Base-by-base conservation (phyloP, 1,284 basidiomycete species). In the Kalmanozyma brasiliensis region DNA sequence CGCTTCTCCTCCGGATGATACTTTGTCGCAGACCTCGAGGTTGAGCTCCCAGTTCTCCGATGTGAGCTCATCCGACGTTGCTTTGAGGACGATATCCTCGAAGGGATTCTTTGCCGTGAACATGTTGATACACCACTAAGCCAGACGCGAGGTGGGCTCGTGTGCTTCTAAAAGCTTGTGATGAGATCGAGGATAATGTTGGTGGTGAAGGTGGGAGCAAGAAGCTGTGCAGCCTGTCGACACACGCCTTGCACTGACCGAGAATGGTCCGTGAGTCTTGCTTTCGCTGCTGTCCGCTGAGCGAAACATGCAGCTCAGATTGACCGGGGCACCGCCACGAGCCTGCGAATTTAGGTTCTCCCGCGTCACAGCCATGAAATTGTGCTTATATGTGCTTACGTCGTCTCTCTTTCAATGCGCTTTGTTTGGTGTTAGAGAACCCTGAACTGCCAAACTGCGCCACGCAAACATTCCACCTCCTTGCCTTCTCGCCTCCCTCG, bases 11-110 rank as follows among this genome's bases (percentile, higher is more conserved):
- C 97, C 94, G 11, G 93, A 92, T 11, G 87, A 86, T 5, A 98
- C 93, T 84, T 96, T 96, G 85, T 98, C 96, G 80, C 94, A 97
- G n/a, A 98, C 85, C 77, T 92, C 93, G 48, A 98, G 84, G 67
- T 96, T 93, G 59, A 94, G 85, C 82, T 94, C 93, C 95, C 95
- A 98, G 83, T 97, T 92, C 85, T 97, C 95, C 58, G 87, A 86
- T 1, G 94, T 94, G 53, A 94, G 85, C 82, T 93, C 93, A 86
- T 97, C 94, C 82, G 94, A 92, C 16, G 94, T 97, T 24, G 94
- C 92, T 85, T 95, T 94, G 76, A 84, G 92, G 82, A 98, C 91
- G 74, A 94, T 88, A 48, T 97, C 94, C 79, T 98, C 94, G 84
- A 95, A 98, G 11, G 93, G 88, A 79, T 92, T 96, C 11, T 84